phyloP scores from a whole-genome alignment of 306 rosid species.

The Amphicarpaea edgeworthii region DNA sequence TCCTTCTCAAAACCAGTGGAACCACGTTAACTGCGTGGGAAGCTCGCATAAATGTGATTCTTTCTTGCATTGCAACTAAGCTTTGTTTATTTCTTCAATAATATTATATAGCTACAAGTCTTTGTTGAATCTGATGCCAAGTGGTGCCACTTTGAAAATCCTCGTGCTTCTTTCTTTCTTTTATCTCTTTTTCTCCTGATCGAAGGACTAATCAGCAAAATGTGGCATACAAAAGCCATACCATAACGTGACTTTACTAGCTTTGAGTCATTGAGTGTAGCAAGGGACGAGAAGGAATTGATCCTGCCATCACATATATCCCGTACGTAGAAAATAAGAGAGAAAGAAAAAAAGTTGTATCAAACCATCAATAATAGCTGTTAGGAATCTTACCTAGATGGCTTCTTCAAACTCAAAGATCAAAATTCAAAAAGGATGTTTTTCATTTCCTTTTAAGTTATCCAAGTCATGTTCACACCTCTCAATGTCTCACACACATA shows the following conservation, averaged over 20 bases:
- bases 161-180: neutral
- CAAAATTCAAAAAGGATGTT: conserved; percentile 37
- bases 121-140: conserved; percentile 47
- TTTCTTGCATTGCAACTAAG: conserved; percentile 17
- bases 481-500: neutral
- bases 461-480: conserved; percentile 1
- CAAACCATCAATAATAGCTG: conserved; percentile 1
- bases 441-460: neutral
- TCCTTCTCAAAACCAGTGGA: neutral
- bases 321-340: conserved; percentile 10
- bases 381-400: conserved; percentile 46
- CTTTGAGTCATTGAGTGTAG: conserved; percentile 41
- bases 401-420: conserved; percentile 32
- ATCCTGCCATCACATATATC: conserved; percentile 54
- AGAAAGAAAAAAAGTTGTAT: neutral
- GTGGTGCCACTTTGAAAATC: conserved; percentile 8
- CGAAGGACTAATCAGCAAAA: neutral
- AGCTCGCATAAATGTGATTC: conserved; percentile 25
- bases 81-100: conserved; percentile 28
- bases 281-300: conserved; percentile 55
- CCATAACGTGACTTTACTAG: conserved; percentile 20
- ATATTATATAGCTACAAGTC: conserved; percentile 17
- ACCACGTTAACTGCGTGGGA: conserved; percentile 33
- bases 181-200: neutral
- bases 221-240: conserved; percentile 24